Evolutionary conservation across 1,284 basidiomycete species (phyloP).

Genomic region (Ustilago hordei): DNA sequence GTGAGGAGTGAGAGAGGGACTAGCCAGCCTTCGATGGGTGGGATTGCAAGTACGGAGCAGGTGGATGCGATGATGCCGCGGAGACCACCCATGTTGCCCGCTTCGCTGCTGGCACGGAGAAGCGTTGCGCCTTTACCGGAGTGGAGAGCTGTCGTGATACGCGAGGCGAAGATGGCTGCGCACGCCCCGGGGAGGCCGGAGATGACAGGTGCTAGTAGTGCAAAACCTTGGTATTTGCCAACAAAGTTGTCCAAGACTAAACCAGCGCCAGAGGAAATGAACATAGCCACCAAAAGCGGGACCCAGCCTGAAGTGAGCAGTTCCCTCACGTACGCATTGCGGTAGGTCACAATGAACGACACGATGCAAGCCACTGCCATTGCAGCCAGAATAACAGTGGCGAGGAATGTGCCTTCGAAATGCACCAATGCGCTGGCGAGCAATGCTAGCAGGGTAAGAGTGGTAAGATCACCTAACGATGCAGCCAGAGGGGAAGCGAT

Average conservation of each 20-base stretch:
- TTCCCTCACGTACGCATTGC: slow-evolving; percentile 78
- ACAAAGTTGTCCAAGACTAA: slow-evolving; percentile 92
- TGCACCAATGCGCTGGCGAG: slow-evolving; percentile 66
- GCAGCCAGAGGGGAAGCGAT: slow-evolving; percentile 93
- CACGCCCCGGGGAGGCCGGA: slow-evolving; percentile 80
- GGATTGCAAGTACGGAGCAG: slow-evolving; percentile 26
- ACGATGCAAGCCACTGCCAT: slow-evolving; percentile 74
- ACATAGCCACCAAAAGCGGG: slow-evolving; percentile 90
- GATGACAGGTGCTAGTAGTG: slow-evolving; percentile 87
- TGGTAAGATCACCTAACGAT: slow-evolving; percentile 91
- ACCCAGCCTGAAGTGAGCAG: slow-evolving; percentile 87
- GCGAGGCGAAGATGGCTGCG: slow-evolving; percentile 89
- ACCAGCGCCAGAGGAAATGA: slow-evolving; percentile 89
- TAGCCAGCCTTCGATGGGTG: slow-evolving; percentile 62
- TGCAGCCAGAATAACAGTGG: slow-evolving; percentile 76
- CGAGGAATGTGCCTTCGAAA: slow-evolving; percentile 70
- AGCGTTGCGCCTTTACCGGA: slow-evolving; percentile 62
- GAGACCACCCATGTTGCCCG: slow-evolving; percentile 26
- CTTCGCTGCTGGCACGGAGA: slow-evolving; percentile 31
- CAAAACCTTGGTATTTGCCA: slow-evolving; percentile 85
- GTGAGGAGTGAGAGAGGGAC: slow-evolving; percentile 57
- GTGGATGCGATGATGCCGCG: slow-evolving; percentile 28
- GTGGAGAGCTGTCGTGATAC: slow-evolving; percentile 87
- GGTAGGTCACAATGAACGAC: slow-evolving; percentile 74
- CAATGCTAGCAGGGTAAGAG: slow-evolving; percentile 72